These are phyloP conservation scores for Gossypium trilobum DNA, from an alignment of 441 rosid genomes.

Conservation along the genomic window DNA sequence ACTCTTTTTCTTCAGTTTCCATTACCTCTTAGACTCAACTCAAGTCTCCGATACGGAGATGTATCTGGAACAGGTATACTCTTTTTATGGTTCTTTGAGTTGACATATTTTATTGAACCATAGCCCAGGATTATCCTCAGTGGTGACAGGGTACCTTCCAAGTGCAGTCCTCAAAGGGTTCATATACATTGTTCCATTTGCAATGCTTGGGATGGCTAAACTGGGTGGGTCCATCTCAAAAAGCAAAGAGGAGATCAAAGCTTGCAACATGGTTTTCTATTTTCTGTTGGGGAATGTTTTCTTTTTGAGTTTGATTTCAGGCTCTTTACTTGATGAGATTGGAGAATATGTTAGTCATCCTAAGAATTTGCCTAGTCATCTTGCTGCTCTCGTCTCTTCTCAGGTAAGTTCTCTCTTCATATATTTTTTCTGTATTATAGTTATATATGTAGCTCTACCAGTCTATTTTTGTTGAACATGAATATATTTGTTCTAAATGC, in stretches of 20 bases:
- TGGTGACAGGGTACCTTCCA: constrained; percentile 84
- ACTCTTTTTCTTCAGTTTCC: constrained; percentile 8
- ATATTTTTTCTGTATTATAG: not conserved
- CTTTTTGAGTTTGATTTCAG: constrained; percentile 79
- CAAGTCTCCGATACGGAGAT: not conserved
- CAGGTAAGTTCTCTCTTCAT: constrained; percentile 40
- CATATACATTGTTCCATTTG: constrained; percentile 58
- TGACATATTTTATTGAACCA: constrained; percentile 19
- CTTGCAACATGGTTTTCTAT: constrained; percentile 91
- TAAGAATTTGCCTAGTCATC: constrained; percentile 64
- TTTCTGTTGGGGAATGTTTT: constrained; percentile 84
- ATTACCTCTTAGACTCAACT: not conserved
- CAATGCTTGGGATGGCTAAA: constrained; percentile 68
- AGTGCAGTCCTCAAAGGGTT: constrained; percentile 80
- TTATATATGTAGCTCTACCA: not conserved
- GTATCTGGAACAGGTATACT: no score
- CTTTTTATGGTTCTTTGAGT: not conserved
- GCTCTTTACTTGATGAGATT: constrained; percentile 77
- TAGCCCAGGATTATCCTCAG: constrained; percentile 85
- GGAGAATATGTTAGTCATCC: constrained; percentile 70
- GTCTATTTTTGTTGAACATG: not conserved
- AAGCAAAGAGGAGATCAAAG: constrained; percentile 77
- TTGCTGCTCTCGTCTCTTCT: constrained; percentile 70
- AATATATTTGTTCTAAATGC: no score
- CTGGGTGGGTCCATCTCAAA: constrained; percentile 59